Base-by-base conservation (phyloP, 176 grass and related monocot species). In the Bothriochloa decipiens region DNA sequence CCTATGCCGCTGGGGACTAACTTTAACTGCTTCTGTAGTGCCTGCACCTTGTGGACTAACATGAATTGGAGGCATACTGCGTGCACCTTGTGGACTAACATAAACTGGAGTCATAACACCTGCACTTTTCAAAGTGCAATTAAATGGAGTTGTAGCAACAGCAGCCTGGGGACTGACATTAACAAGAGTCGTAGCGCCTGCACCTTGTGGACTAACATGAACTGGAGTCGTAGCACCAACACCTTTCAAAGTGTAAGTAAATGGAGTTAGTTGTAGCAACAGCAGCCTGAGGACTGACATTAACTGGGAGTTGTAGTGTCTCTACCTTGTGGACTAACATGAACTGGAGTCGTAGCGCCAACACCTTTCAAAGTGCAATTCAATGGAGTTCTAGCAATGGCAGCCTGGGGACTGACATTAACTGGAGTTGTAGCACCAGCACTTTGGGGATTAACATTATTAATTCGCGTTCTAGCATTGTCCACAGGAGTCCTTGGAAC, bases 11-110 rank as follows among this genome's bases (percentile, higher is more conserved):
- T n/a, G 32, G 20, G 78, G 72, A 72, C 42, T 66, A 78, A 53
- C 60, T 66, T 77, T 91, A 75, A 60, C 43, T 20, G 77, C 87
- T 77, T 70, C 23, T 78, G n/a, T 4, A 77, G 50, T 0, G 0
- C 28, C 49, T 46, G 64, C 79, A 70, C 64, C 64, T 82, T 82
- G 64, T 42, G 37, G 73, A 53, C 12, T 78, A 78, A 39, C 74
- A 83, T 27, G 90, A 49, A 74, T 60, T 28, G 85, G 90, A 73
- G 79, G 37, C 84, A 15, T 22, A 84, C 61, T 29, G 32, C 12
- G 42, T 35, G 49, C 71, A 76, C 63, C 63, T 87, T 76, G 79
- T 40, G 36, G 73, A 53, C 12, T 78, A 78, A 39, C 74, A 83
- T 27, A 88, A 49, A 74, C 66, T 28, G 85, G 90, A 73, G 82